Evolutionary conservation across 441 rosid species (phyloP).

Genomic region (Flueggea neowawraea): DNA sequence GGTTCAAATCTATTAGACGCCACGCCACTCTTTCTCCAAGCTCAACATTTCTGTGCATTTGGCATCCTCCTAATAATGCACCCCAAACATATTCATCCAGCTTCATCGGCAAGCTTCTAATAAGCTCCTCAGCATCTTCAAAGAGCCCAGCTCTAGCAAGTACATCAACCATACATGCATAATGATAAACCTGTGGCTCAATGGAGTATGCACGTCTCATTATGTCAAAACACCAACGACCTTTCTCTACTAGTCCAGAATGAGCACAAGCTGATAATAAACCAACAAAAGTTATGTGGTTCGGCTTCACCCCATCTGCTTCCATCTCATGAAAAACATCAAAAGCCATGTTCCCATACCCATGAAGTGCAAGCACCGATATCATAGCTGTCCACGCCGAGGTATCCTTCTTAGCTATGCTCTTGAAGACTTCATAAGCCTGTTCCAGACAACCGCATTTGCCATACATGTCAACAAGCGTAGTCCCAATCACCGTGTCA

Average conservation of each 20-base stretch:
- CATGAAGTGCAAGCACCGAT: constrained; percentile 52
- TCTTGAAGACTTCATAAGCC: constrained; percentile 43
- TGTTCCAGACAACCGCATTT: constrained; percentile 48
- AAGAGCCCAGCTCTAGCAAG: constrained; percentile 51
- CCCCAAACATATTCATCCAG: constrained; percentile 64
- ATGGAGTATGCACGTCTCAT: constrained; percentile 38
- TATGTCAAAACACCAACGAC: constrained; percentile 37
- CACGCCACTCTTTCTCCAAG: constrained; percentile 48
- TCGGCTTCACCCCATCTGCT: constrained; percentile 38
- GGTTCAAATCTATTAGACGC: constrained; percentile 43
- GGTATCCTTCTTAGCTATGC: constrained; percentile 45
- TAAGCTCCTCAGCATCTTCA: constrained; percentile 42
- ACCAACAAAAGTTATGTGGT: constrained; percentile 55
- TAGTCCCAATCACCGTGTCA: constrained; percentile 51
- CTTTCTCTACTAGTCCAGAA: constrained; percentile 50
- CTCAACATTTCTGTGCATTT: constrained; percentile 43
- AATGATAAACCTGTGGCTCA: constrained; percentile 47
- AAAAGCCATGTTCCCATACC: constrained; percentile 45
- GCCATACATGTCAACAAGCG: constrained; percentile 64
- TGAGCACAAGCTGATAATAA: constrained; percentile 62
- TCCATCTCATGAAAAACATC: constrained; percentile 41
- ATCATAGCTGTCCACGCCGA: constrained; percentile 63
- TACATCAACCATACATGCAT: constrained; percentile 56
- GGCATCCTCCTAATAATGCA: constrained; percentile 62
- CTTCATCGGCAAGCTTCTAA: constrained; percentile 48